Evolutionary conservation across 768 basidiomycete species (phyloP).

Genomic region (Lactarius hatsudake): DNA sequence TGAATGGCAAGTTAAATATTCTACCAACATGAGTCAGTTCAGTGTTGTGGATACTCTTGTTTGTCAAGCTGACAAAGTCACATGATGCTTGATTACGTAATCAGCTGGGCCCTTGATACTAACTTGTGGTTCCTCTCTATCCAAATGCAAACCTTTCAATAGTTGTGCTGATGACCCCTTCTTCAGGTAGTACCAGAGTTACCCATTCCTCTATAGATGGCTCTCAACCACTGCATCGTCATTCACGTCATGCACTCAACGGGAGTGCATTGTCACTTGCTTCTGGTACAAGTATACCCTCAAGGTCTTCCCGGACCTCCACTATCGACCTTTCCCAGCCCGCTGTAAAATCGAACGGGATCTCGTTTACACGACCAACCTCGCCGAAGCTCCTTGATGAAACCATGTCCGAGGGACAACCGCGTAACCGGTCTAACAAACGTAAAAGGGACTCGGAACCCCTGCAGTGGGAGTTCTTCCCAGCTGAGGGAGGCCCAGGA

Average conservation of each 20-base stretch:
- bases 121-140: neutral
- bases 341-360: neutral
- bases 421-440: neutral
- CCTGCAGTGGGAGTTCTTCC: neutral
- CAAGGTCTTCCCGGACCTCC: conserved; percentile 6
- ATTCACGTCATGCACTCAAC: neutral
- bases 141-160: neutral
- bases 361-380: neutral
- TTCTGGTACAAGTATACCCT: neutral
- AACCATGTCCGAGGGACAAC: neutral
- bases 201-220: neutral
- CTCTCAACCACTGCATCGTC: neutral
- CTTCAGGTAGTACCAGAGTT: conserved; percentile 1
- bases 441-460: conserved; percentile 13
- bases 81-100: neutral
- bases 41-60: neutral
- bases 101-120: neutral
- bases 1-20: neutral
- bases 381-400: neutral
- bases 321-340: neutral
- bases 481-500: conserved; percentile 16
- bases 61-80: neutral
- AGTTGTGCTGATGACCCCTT: conserved; percentile 12
- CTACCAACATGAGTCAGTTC: no score
- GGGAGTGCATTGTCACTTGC: neutral